A percentile compares a stretch with the other conserved stretches of the same genome.
These are phyloP conservation scores for Coelastrella sp. DNA, from an alignment of 139 green algal species.

Conservation along the genomic window DNA sequence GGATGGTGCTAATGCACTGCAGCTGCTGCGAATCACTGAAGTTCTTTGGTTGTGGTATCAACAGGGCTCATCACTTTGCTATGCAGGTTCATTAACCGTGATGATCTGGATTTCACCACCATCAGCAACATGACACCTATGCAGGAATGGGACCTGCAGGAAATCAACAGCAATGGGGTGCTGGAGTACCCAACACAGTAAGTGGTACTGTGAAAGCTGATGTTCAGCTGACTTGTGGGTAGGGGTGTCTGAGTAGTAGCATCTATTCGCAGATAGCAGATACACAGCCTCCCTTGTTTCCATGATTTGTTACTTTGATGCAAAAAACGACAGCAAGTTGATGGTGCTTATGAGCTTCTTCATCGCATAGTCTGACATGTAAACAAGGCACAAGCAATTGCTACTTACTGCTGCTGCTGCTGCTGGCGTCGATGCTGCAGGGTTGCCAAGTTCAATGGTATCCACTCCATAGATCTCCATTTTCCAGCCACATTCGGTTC, in stretches of 20 bases:
- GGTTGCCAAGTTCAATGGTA: constrained; percentile 86
- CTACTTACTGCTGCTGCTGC: no score
- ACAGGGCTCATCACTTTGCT: not conserved
- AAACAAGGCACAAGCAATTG: no score
- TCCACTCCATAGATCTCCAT: constrained; percentile 85
- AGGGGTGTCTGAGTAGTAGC: not conserved
- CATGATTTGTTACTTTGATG: no score
- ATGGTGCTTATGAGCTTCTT: no score
- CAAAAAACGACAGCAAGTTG: no score
- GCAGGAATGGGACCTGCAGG: constrained; percentile 88
- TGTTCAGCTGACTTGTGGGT: not conserved
- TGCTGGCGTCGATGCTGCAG: constrained; percentile 45
- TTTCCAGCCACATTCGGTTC: constrained; percentile 77
- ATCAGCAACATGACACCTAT: constrained; percentile 66
- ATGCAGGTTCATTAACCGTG: constrained; percentile 81
- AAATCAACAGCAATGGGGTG: constrained; percentile 57
- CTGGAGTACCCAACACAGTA: constrained; percentile 71
- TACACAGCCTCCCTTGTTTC: not conserved
- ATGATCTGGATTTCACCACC: constrained; percentile 87
- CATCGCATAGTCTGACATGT: no score
- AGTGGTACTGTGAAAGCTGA: not conserved
- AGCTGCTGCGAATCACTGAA: not conserved
- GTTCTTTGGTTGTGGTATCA: not conserved
- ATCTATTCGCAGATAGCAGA: not conserved
- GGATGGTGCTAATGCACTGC: not conserved